A percentile compares a stretch with the other conserved stretches of the same genome.
Conservation (phyloP, 2,329 filamentous ascomycete genomes). For the Seiridium unicorne region DNA sequence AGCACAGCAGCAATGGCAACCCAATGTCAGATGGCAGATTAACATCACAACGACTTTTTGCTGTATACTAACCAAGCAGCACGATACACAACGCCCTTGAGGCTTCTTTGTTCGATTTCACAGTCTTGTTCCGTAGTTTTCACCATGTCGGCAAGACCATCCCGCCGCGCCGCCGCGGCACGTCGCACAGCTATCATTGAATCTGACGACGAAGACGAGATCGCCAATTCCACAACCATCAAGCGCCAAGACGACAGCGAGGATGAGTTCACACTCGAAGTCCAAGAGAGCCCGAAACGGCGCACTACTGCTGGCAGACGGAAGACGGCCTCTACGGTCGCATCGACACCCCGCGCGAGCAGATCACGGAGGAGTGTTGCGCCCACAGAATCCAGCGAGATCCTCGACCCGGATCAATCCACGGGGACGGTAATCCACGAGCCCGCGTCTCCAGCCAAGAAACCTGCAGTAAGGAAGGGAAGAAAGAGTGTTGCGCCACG, state of each 20-base stretch:
- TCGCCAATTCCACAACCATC: conserved; percentile 48
- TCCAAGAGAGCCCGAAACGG: conserved; percentile 51
- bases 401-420: conserved; percentile 54
- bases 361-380: conserved; percentile 40
- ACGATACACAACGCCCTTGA: neutral
- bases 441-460: conserved; percentile 32
- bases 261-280: conserved; percentile 78
- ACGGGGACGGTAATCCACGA: conserved; percentile 25
- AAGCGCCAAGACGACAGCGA: conserved; percentile 62
- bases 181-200: conserved; percentile 75
- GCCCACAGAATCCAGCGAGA: conserved; percentile 57
- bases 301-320: conserved; percentile 36
- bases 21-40: neutral
- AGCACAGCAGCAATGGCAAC: neutral
- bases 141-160: conserved; percentile 31
- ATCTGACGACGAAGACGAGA: conserved; percentile 73
- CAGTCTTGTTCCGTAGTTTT: neutral
- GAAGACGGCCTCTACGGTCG: conserved; percentile 35
- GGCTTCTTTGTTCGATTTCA: neutral
- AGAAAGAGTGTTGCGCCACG: conserved; percentile 58
- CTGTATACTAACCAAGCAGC: neutral
- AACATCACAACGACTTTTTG: neutral
- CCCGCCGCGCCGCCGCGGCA: conserved; percentile 46
- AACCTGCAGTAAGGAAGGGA: conserved; percentile 46
- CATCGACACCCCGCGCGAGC: conserved; percentile 40